phyloP scores from a whole-genome alignment of 2,329 filamentous ascomycete species.

The Fusarium irregulare region DNA sequence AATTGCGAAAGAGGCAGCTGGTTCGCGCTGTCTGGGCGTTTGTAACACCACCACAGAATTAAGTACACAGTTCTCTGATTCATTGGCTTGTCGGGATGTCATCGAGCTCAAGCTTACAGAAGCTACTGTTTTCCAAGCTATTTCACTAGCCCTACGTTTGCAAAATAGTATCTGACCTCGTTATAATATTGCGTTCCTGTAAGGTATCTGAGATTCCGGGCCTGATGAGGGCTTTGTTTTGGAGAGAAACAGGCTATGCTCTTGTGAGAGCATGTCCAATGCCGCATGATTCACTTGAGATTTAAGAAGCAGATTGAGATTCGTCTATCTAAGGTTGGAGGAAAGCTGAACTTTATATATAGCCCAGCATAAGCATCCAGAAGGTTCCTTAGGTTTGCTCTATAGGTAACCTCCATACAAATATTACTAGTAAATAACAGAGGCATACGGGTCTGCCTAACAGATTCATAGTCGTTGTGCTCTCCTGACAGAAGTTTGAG shows the following conservation, averaged over 20 bases:
- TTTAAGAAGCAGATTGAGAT: neutral
- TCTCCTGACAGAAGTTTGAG: neutral
- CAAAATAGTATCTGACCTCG: neutral
- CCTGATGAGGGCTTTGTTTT: neutral
- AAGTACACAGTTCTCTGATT: neutral
- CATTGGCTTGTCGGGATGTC: neutral
- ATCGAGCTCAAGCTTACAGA: neutral
- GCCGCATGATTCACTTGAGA: neutral
- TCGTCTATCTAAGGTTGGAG: neutral
- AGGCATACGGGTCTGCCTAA: neutral
- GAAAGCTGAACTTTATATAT: neutral
- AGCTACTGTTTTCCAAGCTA: neutral
- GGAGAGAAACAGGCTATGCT: neutral
- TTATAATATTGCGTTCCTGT: neutral
- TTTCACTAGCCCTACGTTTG: neutral
- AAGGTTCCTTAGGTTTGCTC: neutral
- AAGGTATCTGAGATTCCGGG: neutral
- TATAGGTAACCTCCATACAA: neutral
- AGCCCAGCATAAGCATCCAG: neutral
- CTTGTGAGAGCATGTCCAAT: neutral
- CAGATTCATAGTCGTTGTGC: neutral
- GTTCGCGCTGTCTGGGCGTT: constrained; percentile 13
- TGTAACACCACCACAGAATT: neutral
- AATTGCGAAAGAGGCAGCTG: constrained; percentile 22
- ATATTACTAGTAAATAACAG: neutral